phyloP scores from a whole-genome alignment of 345 rosid species.

The Eucalyptus pumila region DNA sequence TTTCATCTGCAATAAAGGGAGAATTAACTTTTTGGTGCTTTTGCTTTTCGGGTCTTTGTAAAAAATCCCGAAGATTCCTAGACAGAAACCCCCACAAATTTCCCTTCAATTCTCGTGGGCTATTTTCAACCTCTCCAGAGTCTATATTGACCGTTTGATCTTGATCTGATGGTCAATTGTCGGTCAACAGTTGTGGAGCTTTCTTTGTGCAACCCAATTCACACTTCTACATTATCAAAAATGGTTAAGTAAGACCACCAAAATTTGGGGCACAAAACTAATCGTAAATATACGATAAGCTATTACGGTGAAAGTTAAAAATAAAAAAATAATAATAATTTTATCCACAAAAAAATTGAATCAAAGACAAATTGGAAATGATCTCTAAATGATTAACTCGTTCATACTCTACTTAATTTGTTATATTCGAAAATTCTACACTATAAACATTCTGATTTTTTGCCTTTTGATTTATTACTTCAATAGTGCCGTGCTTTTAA shows the following conservation, averaged over 20 bases:
- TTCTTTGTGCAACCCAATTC: not conserved
- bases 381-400: no score
- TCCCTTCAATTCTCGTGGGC: conserved; percentile 5
- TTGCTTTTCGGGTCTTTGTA: no score
- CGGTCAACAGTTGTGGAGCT: conserved; percentile 15
- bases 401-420: no score
- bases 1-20: not conserved
- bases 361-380: no score
- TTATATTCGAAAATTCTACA: no score
- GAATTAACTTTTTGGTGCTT: not conserved
- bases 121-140: not conserved
- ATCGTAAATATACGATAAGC: not conserved
- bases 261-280: not conserved
- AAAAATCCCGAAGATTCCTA: not conserved
- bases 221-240: not conserved
- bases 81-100: conserved; percentile 5
- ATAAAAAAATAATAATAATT: no score
- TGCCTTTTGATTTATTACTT: no score
- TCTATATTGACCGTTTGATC: conserved; percentile 4
- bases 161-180: not conserved
- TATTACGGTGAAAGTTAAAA: no score
- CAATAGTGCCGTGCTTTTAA: not conserved
- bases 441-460: no score
- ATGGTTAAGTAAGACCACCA: not conserved
- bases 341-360: no score